Base-by-base conservation (phyloP, 768 basidiomycete genomes). In the Dioszegia crocea region DNA sequence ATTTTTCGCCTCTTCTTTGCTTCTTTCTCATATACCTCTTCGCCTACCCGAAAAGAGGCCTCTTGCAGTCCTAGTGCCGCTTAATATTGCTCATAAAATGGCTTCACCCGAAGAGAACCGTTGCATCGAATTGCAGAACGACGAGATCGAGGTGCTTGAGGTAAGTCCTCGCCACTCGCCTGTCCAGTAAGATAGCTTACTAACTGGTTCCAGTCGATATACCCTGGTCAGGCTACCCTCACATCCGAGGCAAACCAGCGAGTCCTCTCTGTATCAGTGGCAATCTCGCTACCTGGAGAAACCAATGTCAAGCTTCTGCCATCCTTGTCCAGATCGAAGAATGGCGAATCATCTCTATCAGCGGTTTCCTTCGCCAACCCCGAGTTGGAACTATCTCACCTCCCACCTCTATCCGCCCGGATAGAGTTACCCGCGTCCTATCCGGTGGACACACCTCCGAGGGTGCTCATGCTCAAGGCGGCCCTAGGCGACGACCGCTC, bases 71-170 rank as follows among this genome's bases (percentile, higher is more conserved):
- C n/a, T n/a, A n/a, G n/a, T n/a, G n/a, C n/a, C n/a, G n/a, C n/a
- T n/a, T n/a, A 17, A 21, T 10, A 8, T 8, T 16, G 21, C 40
- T 43, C 40, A 8, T 43, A 19, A 17, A 17, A 48, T 48, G 47
- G 17, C 27, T 30, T 40, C 39, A 1, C 9, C n/a, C 2, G 9
- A 16, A 24, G 24, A 6, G 17, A n/a, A 48, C 24, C 50, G 62
- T 31, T 71, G 70, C 31, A 12, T 26, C 4, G 47, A 27, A n/a
- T 30, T 67, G 17, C 68, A 68, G 29, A 58, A 70, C 11, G 74
- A 75, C 48, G 74, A 75, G 50, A 36, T 71, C 17, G 58, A 60
- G 2, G 69, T 71, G 5, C 59, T 75, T 0, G 69, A 75, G 44
- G 74, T 75, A 19, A 47, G 59, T 39, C 45, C 17, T 24, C 4